Base-by-base conservation (phyloP, 371 early-diverging fungal genomes). In the Syncephalis fuscata region DNA sequence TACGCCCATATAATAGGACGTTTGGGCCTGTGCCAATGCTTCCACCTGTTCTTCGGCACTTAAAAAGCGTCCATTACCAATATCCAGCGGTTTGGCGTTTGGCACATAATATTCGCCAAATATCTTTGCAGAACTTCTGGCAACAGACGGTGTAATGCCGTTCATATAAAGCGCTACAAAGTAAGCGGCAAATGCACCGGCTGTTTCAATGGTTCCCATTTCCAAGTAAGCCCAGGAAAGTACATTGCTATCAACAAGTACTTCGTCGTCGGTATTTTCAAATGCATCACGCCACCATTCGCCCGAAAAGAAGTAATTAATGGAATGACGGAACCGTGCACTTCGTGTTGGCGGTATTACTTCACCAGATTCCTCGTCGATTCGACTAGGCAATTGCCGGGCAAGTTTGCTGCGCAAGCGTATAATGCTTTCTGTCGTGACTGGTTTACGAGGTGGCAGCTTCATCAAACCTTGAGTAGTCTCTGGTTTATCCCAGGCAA, bases 401-500 rank as follows among this genome's bases (percentile, higher is more conserved):
- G 63, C 56, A 36, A 64, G 60, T 10, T 63, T 61, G 21, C 76
- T 71, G 32, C 80, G 76, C 37, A 72, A 57, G 51, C 77, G 69
- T 8, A 77, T 73, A 48, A 85, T 73, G 14, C 87, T 78, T 25
- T 67, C 70, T 5, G 68, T 61, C 0, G 78, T 87, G 16, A 93
- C 92, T 4, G 91, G 90, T 53, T 81, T 84, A 48, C 95, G 82
- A 36, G 97, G 97, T 36, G 72, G 74, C 45, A 88, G 60, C 53
- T 70, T 78, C 93, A 96, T 93, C 52, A 96, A 60, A 39, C 82
- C 81, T 23, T 55, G 67, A 43, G 56, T 54, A 0, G 73, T 61
- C 69, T 96, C 97, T 10, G 94, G 78, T 11, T 66, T 65, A 66
- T 96, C 97, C 76, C 77, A 96, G n/a, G 97, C 95, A 66, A 77